These are phyloP conservation scores for Penicillium olsonii DNA, from an alignment of 2,329 filamentous ascomycete species.

Conservation along the genomic window DNA sequence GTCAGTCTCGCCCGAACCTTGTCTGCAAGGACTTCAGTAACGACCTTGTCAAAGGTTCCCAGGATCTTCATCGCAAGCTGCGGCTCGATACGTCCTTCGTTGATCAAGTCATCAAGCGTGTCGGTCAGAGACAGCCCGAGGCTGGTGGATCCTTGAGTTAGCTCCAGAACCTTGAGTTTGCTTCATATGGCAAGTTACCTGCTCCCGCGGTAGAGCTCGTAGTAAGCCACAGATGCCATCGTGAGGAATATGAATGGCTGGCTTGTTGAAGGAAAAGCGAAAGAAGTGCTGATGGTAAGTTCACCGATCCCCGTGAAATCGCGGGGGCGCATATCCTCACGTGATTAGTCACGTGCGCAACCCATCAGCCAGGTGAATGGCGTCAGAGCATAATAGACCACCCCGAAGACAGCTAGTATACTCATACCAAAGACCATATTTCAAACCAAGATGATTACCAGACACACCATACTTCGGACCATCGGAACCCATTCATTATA, in stretches of 20 bases:
- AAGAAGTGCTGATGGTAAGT: slow-evolving; percentile 18
- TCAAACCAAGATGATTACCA: background rate
- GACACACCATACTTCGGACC: background rate
- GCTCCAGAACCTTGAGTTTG: slow-evolving; percentile 2
- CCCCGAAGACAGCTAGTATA: too few species aligned
- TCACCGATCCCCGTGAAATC: slow-evolving; percentile 7
- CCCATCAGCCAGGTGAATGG: background rate
- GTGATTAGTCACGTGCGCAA: slow-evolving; percentile 1
- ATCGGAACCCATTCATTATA: background rate
- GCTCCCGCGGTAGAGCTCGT: slow-evolving; percentile 97
- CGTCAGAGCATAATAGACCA: background rate
- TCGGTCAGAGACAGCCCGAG: slow-evolving; percentile 92
- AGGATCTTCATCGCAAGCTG: slow-evolving; percentile 99
- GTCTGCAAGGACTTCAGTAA: slow-evolving; percentile 86
- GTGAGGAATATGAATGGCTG: slow-evolving; percentile 18
- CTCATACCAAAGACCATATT: background rate
- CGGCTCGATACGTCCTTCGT: slow-evolving; percentile 90
- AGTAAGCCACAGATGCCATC: slow-evolving; percentile 63
- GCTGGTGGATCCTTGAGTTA: slow-evolving; percentile 52
- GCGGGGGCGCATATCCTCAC: slow-evolving; percentile 2
- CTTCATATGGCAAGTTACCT: slow-evolving; percentile 63
- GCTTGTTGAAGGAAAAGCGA: slow-evolving; percentile 9
- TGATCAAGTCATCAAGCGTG: slow-evolving; percentile 95
- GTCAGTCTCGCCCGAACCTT: slow-evolving; percentile 87
- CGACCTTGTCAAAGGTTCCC: slow-evolving; percentile 89